These are phyloP conservation scores for Malbranchea zuffiana DNA, from an alignment of 2,329 filamentous ascomycete species.

Conservation along the genomic window DNA sequence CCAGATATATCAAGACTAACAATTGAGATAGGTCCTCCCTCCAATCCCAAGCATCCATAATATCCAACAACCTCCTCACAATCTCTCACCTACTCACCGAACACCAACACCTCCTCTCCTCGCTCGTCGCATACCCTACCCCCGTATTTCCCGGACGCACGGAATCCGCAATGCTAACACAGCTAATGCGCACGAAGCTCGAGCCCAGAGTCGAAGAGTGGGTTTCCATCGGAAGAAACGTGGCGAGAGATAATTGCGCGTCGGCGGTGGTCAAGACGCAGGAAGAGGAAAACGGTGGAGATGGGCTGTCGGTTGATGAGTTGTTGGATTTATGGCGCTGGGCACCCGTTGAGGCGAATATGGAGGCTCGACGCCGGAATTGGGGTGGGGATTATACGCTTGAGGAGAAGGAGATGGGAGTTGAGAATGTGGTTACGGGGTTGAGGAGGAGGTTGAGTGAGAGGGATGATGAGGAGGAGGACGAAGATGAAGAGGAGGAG, in stretches of 20 bases:
- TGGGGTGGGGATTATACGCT: slow-evolving; percentile 59
- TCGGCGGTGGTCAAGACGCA: slow-evolving; percentile 1
- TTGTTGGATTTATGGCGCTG: slow-evolving; percentile 51
- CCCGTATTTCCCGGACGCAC: slow-evolving; percentile 63
- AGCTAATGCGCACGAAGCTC: slow-evolving; percentile 70
- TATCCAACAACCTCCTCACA: slow-evolving; percentile 57
- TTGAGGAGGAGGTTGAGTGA: slow-evolving; percentile 49
- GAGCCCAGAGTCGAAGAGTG: slow-evolving; percentile 67
- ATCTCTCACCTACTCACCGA: slow-evolving; percentile 55
- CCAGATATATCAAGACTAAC: background rate
- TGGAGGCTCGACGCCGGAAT: slow-evolving; percentile 37
- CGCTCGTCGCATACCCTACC: slow-evolving; percentile 62
- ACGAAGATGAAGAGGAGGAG: slow-evolving; percentile 44
- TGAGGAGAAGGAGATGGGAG: slow-evolving; percentile 55
- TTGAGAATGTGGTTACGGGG: slow-evolving; percentile 62
- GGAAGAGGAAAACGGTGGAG: background rate
- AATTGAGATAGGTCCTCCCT: slow-evolving; percentile 50
- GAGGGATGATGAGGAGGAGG: slow-evolving; percentile 39
- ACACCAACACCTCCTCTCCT: slow-evolving; percentile 56
- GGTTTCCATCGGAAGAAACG: slow-evolving; percentile 52
- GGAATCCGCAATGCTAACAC: slow-evolving; percentile 49
- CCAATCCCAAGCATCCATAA: slow-evolving; percentile 59
- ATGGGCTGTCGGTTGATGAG: slow-evolving; percentile 35
- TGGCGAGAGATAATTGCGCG: slow-evolving; percentile 17
- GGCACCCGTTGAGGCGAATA: slow-evolving; percentile 41